phyloP scores from a whole-genome alignment of 352 stramenopile species.

The Globisporangium emineosum region DNA sequence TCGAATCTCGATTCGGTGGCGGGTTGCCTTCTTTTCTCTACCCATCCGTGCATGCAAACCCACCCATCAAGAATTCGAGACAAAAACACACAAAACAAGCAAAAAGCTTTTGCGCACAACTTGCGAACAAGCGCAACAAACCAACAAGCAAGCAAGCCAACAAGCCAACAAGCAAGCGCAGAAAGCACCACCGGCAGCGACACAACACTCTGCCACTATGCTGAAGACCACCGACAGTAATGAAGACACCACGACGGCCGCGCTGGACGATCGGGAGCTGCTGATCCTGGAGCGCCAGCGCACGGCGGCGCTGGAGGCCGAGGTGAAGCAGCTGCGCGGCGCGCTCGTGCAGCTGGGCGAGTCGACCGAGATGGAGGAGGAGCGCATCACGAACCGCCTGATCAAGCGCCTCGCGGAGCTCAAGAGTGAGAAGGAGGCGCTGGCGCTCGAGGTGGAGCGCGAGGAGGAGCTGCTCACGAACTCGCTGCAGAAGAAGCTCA shows the following conservation, averaged over 20 bases:
- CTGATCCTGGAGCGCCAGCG: slow-evolving; percentile 74
- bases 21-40: background rate
- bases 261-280: slow-evolving; percentile 48
- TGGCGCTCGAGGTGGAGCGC: slow-evolving; percentile 85
- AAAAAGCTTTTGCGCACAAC: background rate
- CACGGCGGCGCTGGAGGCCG: slow-evolving; percentile 60
- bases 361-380: slow-evolving; percentile 82
- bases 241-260: background rate
- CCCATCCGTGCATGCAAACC: background rate
- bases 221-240: background rate
- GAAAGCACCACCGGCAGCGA: slow-evolving; percentile 1
- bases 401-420: slow-evolving; percentile 78
- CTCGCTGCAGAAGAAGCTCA: slow-evolving; percentile 88
- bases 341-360: slow-evolving; percentile 78
- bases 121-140: background rate
- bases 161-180: background rate
- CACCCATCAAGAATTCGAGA: background rate
- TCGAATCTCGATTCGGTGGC: slow-evolving; percentile 3
- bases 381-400: slow-evolving; percentile 80
- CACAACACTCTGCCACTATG: background rate
- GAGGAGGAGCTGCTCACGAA: slow-evolving; percentile 91
- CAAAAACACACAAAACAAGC: background rate
- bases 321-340: slow-evolving; percentile 64
- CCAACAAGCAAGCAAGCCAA: slow-evolving; percentile 6
- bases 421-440: slow-evolving; percentile 86